A percentile compares a stretch with the other conserved stretches of the same genome.
Conservation (phyloP, 352 stramenopile species). For the Pythium plurisporium region DNA sequence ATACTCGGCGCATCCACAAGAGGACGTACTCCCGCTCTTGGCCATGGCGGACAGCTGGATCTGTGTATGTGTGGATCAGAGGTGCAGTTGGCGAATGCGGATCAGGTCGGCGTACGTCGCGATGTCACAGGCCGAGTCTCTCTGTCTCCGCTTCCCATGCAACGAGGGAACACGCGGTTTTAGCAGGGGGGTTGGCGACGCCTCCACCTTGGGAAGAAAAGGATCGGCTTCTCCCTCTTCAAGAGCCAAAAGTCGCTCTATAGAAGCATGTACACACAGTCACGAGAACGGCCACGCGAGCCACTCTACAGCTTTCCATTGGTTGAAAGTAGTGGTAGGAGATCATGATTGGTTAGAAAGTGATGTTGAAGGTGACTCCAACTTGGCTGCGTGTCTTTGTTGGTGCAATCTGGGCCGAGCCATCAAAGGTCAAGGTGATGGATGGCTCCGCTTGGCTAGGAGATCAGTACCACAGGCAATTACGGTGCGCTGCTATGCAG, state of each 20-base stretch:
- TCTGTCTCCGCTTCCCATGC: background rate
- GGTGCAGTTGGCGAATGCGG: no score
- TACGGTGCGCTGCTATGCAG: background rate
- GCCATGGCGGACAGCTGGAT: slow-evolving; percentile 2
- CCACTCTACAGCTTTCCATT: slow-evolving; percentile 4
- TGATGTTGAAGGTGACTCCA: background rate
- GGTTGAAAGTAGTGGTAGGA: background rate
- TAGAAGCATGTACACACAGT: background rate
- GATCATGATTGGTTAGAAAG: slow-evolving; percentile 2
- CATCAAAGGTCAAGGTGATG: background rate
- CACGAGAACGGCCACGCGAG: background rate
- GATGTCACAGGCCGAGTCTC: background rate
- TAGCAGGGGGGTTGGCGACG: background rate
- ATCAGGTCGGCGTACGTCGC: background rate
- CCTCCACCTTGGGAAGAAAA: slow-evolving; percentile 7
- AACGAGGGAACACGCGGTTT: slow-evolving; percentile 1
- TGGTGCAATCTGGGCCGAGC: background rate
- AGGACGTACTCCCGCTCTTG: slow-evolving; percentile 22
- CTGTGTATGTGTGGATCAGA: background rate
- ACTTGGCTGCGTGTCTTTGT: slow-evolving; percentile 1
- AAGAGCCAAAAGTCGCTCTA: slow-evolving; percentile 4
- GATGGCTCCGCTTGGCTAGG: no score
- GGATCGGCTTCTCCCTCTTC: slow-evolving; percentile 13
- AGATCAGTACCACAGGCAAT: no score
- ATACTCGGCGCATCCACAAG: background rate